phyloP scores from a whole-genome alignment of 2,329 filamentous ascomycete genomes.

The Exophiala calicioides region DNA sequence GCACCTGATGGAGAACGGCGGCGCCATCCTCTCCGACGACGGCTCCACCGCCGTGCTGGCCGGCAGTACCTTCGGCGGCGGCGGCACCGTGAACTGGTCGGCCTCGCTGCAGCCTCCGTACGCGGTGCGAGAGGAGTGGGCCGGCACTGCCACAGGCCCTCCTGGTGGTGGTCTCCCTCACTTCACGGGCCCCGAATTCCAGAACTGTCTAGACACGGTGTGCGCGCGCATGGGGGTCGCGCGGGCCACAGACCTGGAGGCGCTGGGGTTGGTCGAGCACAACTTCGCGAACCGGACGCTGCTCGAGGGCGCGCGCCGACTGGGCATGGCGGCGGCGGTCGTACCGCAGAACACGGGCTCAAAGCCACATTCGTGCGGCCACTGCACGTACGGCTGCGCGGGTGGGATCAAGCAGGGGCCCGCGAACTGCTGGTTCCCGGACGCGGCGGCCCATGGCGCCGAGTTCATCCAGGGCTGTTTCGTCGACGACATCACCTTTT shows the following conservation, averaged over 20 bases:
- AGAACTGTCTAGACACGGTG: constrained; percentile 76
- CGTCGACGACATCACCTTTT: constrained; percentile 71
- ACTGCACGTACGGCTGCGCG: constrained; percentile 61
- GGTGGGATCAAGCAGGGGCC: constrained; percentile 77
- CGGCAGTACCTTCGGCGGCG: constrained; percentile 78
- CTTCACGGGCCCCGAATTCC: constrained; percentile 72
- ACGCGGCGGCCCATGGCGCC: constrained; percentile 74
- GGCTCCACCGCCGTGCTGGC: constrained; percentile 62
- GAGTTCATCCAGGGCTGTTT: constrained; percentile 81
- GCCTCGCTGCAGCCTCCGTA: constrained; percentile 68
- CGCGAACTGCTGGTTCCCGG: constrained; percentile 72
- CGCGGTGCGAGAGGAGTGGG: constrained; percentile 78
- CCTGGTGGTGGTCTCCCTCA: constrained; percentile 70
- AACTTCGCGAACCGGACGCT: constrained; percentile 71
- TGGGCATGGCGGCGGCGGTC: constrained; percentile 69
- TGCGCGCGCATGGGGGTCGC: constrained; percentile 74
- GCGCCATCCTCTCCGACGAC: constrained; percentile 59
- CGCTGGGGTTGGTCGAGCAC: constrained; percentile 57
- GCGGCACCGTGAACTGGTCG: constrained; percentile 86
- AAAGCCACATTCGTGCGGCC: constrained; percentile 71
- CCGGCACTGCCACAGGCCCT: no score
- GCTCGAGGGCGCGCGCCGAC: constrained; percentile 71
- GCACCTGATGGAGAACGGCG: constrained; percentile 71
- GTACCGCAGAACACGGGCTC: constrained; percentile 81
- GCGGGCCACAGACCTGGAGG: constrained; percentile 51